These are phyloP conservation scores for Galeopsis tetrahit DNA, from an alignment of 257 asterid genomes.

Conservation along the genomic window DNA sequence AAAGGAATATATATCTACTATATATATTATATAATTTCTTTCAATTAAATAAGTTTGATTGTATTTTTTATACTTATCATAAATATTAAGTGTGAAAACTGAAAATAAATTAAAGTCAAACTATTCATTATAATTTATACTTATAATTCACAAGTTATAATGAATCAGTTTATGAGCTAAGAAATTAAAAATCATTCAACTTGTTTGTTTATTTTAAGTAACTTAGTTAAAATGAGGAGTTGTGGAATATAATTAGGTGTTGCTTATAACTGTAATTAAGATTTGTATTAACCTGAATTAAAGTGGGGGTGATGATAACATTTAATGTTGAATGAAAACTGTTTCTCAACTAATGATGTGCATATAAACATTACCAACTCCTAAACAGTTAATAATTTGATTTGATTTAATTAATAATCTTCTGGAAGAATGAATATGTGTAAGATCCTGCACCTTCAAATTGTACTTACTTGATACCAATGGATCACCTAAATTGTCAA, in stretches of 20 bases:
- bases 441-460: background rate
- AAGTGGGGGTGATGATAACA: constrained; percentile 2
- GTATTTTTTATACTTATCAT: too few species aligned
- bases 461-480: background rate
- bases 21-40: too few species aligned
- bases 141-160: too few species aligned
- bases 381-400: background rate
- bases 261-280: constrained; percentile 30
- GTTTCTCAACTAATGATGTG: constrained; percentile 44
- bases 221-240: background rate
- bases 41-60: too few species aligned
- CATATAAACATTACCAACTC: constrained; percentile 26
- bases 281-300: background rate
- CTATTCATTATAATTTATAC: too few species aligned
- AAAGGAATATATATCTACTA: too few species aligned
- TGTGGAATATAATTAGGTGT: constrained; percentile 32
- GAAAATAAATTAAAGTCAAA: too few species aligned
- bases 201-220: too few species aligned
- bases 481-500: background rate
- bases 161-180: too few species aligned
- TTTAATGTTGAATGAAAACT: constrained; percentile 38
- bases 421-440: constrained; percentile 33
- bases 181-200: too few species aligned
- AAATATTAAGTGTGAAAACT: too few species aligned
- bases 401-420: background rate